Evolutionary conservation across 805 yeast genomes (phyloP), one percentile per base, ranked within the genome.

Genomic region (Zygoascus ofunaensis): DNA sequence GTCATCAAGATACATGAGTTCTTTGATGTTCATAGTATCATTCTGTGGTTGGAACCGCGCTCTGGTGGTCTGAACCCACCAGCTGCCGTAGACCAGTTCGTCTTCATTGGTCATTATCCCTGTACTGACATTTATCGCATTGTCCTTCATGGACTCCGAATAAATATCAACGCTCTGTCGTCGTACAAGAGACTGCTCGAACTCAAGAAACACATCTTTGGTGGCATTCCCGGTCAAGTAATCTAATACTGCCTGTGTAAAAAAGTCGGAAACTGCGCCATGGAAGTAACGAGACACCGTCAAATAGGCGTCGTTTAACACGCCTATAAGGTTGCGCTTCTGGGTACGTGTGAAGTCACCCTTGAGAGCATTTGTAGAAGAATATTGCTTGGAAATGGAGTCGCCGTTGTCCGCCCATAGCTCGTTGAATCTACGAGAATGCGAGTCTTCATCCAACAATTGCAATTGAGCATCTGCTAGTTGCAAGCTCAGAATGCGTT

Each of bases 341-440:
- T 66, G 60, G 1, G 71, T 67, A 45, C 76, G 50, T 1, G 74
- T 71, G 48, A 58, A 71, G 43, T 71, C 76, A 4, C 74, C 74
- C 48, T 71, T 71, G 47, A 76, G 57, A 0, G 80, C 80, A 55
- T 71, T 72, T 1, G 81, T 76, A 4, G 76, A 72, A 2, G 80
- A 74, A 54, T 79, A 79, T 48, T 77, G 80, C 39, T 71, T 76
- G 8, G 83, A 77, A 21, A 79, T 74, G 18, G 73, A 76, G 54
- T 79, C 84, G 1, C 84, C 85, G 55, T 79, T 77, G 54, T 79
- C 82, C 1, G 85, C 85, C 85, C 85, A 79, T 8, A 71, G 38
- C 36, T 57, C 49, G 28, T 68, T 66, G 44, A 58, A 66, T 8
- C 24, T n/a, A 14, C 18, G 4, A 12, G 30, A 8, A 12, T 8